Evolutionary conservation across 176 grass and related monocot genomes (phyloP).

Genomic region (Eragrostis nindensis): DNA sequence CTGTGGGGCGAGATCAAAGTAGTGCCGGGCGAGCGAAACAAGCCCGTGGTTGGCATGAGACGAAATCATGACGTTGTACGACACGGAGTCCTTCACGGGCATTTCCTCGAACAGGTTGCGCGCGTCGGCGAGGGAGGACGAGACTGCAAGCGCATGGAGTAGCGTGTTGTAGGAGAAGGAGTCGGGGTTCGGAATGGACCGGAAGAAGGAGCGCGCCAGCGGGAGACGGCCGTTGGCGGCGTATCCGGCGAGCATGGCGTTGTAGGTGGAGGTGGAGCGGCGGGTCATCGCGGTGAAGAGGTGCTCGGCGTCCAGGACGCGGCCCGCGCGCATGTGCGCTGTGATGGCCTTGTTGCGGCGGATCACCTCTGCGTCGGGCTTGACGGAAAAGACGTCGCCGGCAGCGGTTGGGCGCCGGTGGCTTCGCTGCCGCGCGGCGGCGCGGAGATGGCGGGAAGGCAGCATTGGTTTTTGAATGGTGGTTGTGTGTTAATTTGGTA

Average conservation of each 20-base stretch:
- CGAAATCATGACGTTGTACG: conserved; percentile 89
- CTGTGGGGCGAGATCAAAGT: conserved; percentile 70
- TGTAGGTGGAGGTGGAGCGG: conserved; percentile 80
- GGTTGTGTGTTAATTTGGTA: not conserved
- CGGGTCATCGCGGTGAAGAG: conserved; percentile 73
- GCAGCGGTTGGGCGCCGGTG: conserved; percentile 9
- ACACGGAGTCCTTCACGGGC: conserved; percentile 64
- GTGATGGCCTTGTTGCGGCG: conserved; percentile 82
- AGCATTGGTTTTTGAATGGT: conserved; percentile 18
- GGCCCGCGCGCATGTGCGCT: conserved; percentile 65
- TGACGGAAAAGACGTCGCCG: not conserved
- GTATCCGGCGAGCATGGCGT: conserved; percentile 88
- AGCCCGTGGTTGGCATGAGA: conserved; percentile 70
- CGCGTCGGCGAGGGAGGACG: conserved; percentile 56
- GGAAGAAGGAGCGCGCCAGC: conserved; percentile 59
- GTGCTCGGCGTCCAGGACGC: conserved; percentile 54
- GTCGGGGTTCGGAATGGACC: conserved; percentile 60
- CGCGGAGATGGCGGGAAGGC: conserved; percentile 56
- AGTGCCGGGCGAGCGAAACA: conserved; percentile 60
- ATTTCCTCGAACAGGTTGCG: conserved; percentile 82
- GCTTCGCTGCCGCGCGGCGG: conserved; percentile 56
- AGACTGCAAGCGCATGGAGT: conserved; percentile 55
- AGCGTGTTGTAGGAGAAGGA: conserved; percentile 87
- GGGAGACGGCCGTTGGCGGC: conserved; percentile 63
- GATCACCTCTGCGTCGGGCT: conserved; percentile 58